Conservation (phyloP, 495 filamentous ascomycete species). For the Xylaria curta region DNA sequence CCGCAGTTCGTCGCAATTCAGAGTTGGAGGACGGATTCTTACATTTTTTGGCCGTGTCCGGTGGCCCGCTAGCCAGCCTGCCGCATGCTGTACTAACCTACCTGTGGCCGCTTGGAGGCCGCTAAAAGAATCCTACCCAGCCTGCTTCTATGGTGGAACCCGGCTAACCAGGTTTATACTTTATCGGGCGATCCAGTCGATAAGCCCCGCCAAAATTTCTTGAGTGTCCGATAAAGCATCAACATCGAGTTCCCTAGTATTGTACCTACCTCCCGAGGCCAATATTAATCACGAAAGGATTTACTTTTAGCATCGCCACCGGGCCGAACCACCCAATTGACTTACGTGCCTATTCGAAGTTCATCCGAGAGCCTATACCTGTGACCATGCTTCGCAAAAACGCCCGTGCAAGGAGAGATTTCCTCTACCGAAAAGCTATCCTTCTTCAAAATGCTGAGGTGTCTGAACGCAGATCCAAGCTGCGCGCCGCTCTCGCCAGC, state of each 20-base stretch:
- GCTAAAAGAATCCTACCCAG: constrained; percentile 2
- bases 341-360: not conserved
- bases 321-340: not conserved
- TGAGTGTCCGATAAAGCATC: constrained; percentile 8
- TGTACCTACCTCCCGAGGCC: not conserved
- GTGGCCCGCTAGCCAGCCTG: constrained; percentile 14
- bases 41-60: constrained; percentile 18
- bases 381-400: constrained; percentile 58
- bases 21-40: constrained; percentile 13
- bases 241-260: not conserved
- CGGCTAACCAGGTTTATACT: constrained; percentile 3
- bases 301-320: not conserved
- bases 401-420: constrained; percentile 88
- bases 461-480: constrained; percentile 83
- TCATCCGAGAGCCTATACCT: not conserved
- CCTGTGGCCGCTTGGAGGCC: constrained; percentile 4
- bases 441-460: constrained; percentile 90
- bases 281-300: not conserved
- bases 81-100: constrained; percentile 5
- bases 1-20: constrained; percentile 29
- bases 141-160: constrained; percentile 12
- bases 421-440: constrained; percentile 76
- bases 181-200: not conserved
- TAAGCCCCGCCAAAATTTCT: constrained; percentile 32
- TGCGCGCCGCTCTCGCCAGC: constrained; percentile 82